Base-by-base conservation (phyloP, 768 basidiomycete species). In the Rhodotorula paludigena region DNA sequence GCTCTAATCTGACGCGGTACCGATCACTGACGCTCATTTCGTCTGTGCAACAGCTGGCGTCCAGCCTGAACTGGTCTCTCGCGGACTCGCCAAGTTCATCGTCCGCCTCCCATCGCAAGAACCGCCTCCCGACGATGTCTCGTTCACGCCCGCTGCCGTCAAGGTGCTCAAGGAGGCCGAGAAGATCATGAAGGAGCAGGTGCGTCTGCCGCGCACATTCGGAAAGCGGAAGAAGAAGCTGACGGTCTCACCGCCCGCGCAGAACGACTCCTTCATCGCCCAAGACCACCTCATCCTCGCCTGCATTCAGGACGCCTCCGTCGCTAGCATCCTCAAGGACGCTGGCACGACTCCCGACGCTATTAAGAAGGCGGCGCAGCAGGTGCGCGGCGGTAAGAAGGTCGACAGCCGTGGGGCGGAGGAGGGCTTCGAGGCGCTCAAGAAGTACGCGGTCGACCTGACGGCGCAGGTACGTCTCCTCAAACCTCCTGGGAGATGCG, bases 271-370 rank as follows among this genome's bases (percentile, higher is more conserved):
- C 3, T 96, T 90, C 78, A 87, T 98, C 65, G 92, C 92, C 0
- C 89, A 93, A 78, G 92, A 97, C 69, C 92, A 96, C 76, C 79
- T 98, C 56, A 82, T 97, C 35, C 85, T 92, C 33, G 91, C 90
- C 0, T 84, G 97, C 57, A 75, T 91, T 72, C 86, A 89, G 71
- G 89, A 92, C 64, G 61, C 84, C 1, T 82, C 84, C 5, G 84
- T 98, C 64, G 78, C 82, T 21, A 77, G 83, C 35, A 77, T 92
- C 23, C 78, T 96, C 73, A 92, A 90, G 77, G 89, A 91, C 57
- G 84, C 85, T 5, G 81, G 81, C 25, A 81, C 89, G n/a, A 70
- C 66, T 12, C 87, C 84, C 0, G 88, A 89, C 59, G 84, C 86
- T 0, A 80, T 85, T 15, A 88, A 86, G 78, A 88, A 86, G 4